Percentiles rank a stretch among this genome's conserved stretches.
These are phyloP conservation scores for Fragaria iinumae DNA, from an alignment of 306 rosid species.

Conservation along the genomic window DNA sequence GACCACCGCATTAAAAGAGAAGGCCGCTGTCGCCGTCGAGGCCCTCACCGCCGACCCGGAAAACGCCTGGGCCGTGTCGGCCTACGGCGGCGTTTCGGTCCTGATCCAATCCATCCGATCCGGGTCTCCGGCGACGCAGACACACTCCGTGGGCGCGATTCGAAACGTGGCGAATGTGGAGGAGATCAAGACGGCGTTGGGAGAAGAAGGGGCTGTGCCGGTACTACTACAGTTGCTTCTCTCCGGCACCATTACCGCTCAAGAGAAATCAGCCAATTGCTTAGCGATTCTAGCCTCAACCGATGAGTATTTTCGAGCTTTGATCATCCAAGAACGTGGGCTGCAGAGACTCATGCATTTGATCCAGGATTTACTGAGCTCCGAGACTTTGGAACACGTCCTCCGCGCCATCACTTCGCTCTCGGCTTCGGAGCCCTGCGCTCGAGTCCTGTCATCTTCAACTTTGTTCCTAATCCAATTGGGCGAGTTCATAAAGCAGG, in stretches of 20 bases:
- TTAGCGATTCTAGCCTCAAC: conserved; percentile 43
- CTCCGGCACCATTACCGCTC: conserved; percentile 37
- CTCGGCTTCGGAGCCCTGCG: conserved; percentile 36
- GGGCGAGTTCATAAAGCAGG: conserved; percentile 46
- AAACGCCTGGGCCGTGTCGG: conserved; percentile 57
- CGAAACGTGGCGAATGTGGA: conserved; percentile 41
- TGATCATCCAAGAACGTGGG: conserved; percentile 45
- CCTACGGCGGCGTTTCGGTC: conserved; percentile 48
- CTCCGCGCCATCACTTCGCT: conserved; percentile 41
- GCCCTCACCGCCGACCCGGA: conserved; percentile 47
- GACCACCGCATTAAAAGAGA: conserved; percentile 36
- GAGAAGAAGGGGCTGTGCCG: conserved; percentile 53
- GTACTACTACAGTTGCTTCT: conserved; percentile 39
- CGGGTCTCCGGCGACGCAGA: conserved; percentile 39
- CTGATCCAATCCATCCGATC: conserved; percentile 53
- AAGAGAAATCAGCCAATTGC: conserved; percentile 44
- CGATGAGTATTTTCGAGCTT: conserved; percentile 44
- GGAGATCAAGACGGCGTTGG: conserved; percentile 37
- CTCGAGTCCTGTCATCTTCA: conserved; percentile 41
- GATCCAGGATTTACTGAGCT: conserved; percentile 42
- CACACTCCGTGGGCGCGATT: conserved; percentile 46
- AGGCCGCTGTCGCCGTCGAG: conserved; percentile 49
- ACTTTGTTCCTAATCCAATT: conserved; percentile 40
- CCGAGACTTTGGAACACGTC: conserved; percentile 38
- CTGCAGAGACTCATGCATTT: conserved; percentile 46